Conservation (phyloP, 2,329 filamentous ascomycete genomes). For the Exophiala viscosa region DNA sequence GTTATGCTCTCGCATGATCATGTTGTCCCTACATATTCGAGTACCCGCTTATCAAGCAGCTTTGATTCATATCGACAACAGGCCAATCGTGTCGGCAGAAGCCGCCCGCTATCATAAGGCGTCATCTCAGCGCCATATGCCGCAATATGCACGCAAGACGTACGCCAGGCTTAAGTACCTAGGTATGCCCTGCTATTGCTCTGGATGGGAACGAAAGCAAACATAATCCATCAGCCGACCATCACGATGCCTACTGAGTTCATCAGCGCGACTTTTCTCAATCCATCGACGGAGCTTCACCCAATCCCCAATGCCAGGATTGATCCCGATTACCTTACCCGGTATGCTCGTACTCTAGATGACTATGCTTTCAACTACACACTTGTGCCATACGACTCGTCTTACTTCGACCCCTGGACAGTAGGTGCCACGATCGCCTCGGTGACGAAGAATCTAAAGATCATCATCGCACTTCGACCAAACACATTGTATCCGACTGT, state of each 20-base stretch:
- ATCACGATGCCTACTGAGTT: conserved; percentile 48
- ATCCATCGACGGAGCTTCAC: conserved; percentile 54
- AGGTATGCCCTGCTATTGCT: too few species aligned
- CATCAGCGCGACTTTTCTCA: conserved; percentile 57
- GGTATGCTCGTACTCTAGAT: conserved; percentile 56
- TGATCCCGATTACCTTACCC: conserved; percentile 54
- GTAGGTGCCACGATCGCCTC: conserved; percentile 57
- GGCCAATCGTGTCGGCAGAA: too few species aligned
- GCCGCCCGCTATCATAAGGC: conserved; percentile 1
- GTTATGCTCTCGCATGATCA: too few species aligned
- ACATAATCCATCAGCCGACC: background rate
- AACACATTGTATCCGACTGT: conserved; percentile 62
- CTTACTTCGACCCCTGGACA: conserved; percentile 56
- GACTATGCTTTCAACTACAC: conserved; percentile 62
- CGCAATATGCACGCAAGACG: too few species aligned
- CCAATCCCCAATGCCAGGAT: conserved; percentile 52
- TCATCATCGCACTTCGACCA: conserved; percentile 60
- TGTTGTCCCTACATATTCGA: too few species aligned
- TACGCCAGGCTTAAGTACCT: too few species aligned
- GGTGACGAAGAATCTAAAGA: conserved; percentile 56
- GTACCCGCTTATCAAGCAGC: too few species aligned
- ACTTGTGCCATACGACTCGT: conserved; percentile 57
- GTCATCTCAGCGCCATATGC: conserved; percentile 9
- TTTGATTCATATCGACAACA: too few species aligned
- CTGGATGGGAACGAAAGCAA: background rate